phyloP scores from a whole-genome alignment of 768 basidiomycete species.

The Candolleomyces eurysporus region DNA sequence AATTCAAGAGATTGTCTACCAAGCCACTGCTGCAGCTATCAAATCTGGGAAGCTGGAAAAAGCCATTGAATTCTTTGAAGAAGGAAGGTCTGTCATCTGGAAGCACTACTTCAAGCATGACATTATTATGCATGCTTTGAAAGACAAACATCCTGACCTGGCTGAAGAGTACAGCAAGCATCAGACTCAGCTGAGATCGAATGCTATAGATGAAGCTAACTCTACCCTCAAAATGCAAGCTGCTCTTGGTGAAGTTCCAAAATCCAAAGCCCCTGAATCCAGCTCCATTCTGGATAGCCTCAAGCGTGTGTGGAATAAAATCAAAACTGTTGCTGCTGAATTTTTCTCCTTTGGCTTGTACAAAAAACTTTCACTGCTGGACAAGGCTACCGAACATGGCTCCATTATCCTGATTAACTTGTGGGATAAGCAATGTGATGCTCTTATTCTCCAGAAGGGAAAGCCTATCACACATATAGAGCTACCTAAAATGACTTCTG shows the following conservation, averaged over 20 bases:
- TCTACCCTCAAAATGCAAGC: background rate
- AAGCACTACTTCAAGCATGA: conserved; percentile 6
- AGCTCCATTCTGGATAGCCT: background rate
- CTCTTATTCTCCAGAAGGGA: background rate
- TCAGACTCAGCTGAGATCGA: background rate
- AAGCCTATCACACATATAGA: background rate
- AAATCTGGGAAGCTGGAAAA: background rate
- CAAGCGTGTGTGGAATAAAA: background rate
- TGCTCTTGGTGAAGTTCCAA: background rate
- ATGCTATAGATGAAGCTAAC: background rate
- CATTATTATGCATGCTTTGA: background rate
- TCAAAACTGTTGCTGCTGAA: background rate
- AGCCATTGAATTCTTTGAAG: conserved; percentile 5
- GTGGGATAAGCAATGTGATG: background rate
- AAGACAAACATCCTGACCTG: background rate
- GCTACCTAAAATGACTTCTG: background rate
- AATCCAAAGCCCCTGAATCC: background rate
- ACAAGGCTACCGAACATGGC: background rate
- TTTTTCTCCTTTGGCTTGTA: background rate
- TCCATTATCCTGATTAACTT: background rate
- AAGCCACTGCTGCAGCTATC: background rate
- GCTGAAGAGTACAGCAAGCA: background rate
- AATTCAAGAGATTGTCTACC: conserved; percentile 1
- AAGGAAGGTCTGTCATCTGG: conserved; percentile 5
- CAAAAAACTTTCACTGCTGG: background rate